Conservation (phyloP, 345 rosid species). For the Pistacia atlantica region DNA sequence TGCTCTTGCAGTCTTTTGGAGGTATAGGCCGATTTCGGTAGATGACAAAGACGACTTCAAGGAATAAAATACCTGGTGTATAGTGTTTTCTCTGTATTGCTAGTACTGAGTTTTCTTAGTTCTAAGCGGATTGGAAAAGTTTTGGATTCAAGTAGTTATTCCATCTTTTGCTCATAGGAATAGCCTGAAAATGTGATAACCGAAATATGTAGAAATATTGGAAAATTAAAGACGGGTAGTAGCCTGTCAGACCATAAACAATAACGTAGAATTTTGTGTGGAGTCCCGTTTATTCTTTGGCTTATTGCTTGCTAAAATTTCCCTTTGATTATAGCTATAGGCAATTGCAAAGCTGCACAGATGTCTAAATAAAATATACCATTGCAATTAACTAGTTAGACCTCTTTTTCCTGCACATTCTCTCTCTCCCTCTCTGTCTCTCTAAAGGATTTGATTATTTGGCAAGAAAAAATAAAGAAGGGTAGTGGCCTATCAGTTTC, state of each 20-base stretch:
- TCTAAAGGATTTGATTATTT: too few relatives aligned
- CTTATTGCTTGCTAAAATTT: not conserved
- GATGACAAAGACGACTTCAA: constrained; percentile 94
- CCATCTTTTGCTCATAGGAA: not conserved
- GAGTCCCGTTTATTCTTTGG: not conserved
- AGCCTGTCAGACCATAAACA: not conserved
- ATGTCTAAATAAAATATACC: too few relatives aligned
- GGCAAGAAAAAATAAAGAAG: too few relatives aligned
- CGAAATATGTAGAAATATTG: not conserved
- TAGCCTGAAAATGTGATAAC: not conserved
- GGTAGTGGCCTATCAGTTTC: too few relatives aligned
- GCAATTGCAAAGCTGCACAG: not conserved
- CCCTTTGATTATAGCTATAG: not conserved
- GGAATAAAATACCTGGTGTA: constrained; percentile 40
- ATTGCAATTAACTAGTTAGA: too few relatives aligned
- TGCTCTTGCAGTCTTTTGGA: constrained; percentile 90
- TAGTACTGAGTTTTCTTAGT: not conserved
- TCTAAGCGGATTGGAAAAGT: not conserved
- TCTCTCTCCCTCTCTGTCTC: too few relatives aligned
- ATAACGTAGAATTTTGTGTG: not conserved
- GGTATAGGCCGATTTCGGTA: constrained; percentile 70
- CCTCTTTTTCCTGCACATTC: not conserved
- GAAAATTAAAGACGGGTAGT: not conserved
- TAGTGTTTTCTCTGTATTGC: not conserved
- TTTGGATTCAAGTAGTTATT: not conserved